Percentiles rank a stretch among this genome's conserved stretches.
These are phyloP conservation scores for Mycena sanguinolenta DNA, from an alignment of 768 basidiomycete species.

Conservation along the genomic window DNA sequence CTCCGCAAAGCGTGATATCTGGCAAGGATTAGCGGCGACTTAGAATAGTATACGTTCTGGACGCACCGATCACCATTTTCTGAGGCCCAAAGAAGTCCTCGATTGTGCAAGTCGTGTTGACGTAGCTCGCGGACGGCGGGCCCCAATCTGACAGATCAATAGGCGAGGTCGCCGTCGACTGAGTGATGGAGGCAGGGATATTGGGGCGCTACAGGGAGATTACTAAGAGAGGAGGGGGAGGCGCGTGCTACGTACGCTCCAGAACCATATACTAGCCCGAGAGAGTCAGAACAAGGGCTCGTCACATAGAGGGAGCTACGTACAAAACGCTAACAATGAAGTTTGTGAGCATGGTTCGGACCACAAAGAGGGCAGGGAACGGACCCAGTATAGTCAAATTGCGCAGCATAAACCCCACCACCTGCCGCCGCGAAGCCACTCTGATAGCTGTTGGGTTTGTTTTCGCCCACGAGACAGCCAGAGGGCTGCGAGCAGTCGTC, in stretches of 20 bases:
- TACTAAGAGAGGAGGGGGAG: not conserved
- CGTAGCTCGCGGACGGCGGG: constrained; percentile 58
- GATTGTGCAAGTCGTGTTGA: constrained; percentile 56
- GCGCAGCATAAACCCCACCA: constrained; percentile 84
- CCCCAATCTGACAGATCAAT: constrained; percentile 60
- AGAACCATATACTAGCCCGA: constrained; percentile 56
- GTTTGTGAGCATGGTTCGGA: constrained; percentile 4
- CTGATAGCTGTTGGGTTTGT: constrained; percentile 73
- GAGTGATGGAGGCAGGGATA: constrained; percentile 53
- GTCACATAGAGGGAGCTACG: constrained; percentile 10
- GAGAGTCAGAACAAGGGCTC: constrained; percentile 7
- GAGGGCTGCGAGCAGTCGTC: constrained; percentile 69
- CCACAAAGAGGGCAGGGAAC: not conserved
- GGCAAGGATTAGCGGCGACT: not conserved
- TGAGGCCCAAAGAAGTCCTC: constrained; percentile 60
- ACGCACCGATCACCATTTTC: constrained; percentile 49
- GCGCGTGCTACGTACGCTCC: constrained; percentile 51
- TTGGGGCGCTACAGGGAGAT: constrained; percentile 54
- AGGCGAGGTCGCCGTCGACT: constrained; percentile 50
- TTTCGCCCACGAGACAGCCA: constrained; percentile 78
- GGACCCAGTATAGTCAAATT: constrained; percentile 67
- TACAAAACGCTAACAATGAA: constrained; percentile 35
- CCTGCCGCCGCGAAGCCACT: constrained; percentile 74
- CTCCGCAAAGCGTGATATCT: constrained; percentile 68
- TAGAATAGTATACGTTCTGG: not conserved